These are phyloP conservation scores for Geotrichum macrosporum DNA, from an alignment of 1,139 yeast species.

Conservation along the genomic window DNA sequence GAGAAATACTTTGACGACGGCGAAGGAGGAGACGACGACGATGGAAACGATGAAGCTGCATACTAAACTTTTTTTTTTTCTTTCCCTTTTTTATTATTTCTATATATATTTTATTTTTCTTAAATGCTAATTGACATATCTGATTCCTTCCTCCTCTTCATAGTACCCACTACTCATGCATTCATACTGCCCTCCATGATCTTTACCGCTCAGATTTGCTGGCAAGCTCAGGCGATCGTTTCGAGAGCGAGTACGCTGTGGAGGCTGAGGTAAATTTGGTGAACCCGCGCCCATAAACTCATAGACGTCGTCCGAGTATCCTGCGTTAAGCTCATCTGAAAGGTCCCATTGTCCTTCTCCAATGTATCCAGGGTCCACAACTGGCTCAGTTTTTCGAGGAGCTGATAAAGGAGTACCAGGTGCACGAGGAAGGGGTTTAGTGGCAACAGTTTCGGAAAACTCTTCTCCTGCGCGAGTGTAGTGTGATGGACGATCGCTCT, in stretches of 20 bases:
- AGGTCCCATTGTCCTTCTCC: constrained; percentile 35
- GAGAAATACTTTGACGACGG: constrained; percentile 53
- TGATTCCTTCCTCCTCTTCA: constrained; percentile 3
- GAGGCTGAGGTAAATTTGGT: background rate
- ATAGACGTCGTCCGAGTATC: constrained; percentile 33
- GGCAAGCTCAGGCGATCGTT: constrained; percentile 9
- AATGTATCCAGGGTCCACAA: constrained; percentile 8
- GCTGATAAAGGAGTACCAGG: constrained; percentile 3
- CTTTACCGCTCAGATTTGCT: background rate
- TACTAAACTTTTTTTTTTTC: constrained; percentile 40
- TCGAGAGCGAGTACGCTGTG: background rate
- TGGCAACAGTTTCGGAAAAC: background rate
- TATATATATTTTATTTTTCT: background rate
- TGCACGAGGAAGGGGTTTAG: constrained; percentile 16
- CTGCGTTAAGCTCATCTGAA: constrained; percentile 35
- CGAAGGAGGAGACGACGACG: constrained; percentile 44
- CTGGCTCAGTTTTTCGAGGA: background rate
- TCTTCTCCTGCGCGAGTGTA: constrained; percentile 7
- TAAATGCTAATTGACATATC: constrained; percentile 5
- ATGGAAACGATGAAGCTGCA: constrained; percentile 61
- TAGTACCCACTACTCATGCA: background rate
- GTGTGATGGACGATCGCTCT: constrained; percentile 10
- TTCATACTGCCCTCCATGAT: constrained; percentile 2
- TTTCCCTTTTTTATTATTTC: background rate
- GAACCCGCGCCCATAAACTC: constrained; percentile 11